Evolutionary conservation across 202 grass and related monocot species (phyloP).

Genomic region (Zizania palustris): DNA sequence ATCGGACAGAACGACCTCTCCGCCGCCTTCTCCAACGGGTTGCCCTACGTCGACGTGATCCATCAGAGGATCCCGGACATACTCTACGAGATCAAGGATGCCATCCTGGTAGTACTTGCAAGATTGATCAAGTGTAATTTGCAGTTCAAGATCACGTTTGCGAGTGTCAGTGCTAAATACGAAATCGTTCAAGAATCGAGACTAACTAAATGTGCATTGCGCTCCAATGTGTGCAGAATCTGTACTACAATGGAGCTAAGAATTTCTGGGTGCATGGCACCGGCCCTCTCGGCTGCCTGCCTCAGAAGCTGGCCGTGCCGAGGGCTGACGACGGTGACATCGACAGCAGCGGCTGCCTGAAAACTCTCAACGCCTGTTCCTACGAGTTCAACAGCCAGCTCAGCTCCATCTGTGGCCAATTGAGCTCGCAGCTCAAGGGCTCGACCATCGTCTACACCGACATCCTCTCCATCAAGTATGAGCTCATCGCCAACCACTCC

Average conservation of each 20-base stretch:
- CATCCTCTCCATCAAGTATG: slow-evolving; percentile 76
- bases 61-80: slow-evolving; percentile 54
- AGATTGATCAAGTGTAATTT: no score
- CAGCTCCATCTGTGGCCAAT: slow-evolving; percentile 41
- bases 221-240: slow-evolving; percentile 32
- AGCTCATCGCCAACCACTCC: slow-evolving; percentile 71
- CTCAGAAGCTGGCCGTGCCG: slow-evolving; percentile 57
- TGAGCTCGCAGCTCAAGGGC: slow-evolving; percentile 53
- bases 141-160: no score
- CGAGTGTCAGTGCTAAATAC: background rate
- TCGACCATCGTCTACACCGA: slow-evolving; percentile 69
- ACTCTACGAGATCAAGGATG: slow-evolving; percentile 67
- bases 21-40: slow-evolving; percentile 39
- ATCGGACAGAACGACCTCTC: slow-evolving; percentile 91
- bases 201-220: background rate
- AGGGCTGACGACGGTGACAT: slow-evolving; percentile 51
- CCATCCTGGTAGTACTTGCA: slow-evolving; percentile 48
- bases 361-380: slow-evolving; percentile 52
- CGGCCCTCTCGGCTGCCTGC: slow-evolving; percentile 75
- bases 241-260: slow-evolving; percentile 69
- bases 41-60: slow-evolving; percentile 48
- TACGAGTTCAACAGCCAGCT: slow-evolving; percentile 67
- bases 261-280: slow-evolving; percentile 85
- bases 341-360: slow-evolving; percentile 63
- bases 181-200: background rate